Evolutionary conservation across 345 rosid species (phyloP), one percentile per base, ranked within the genome.

Genomic region (Eucalyptus guilfoylei): DNA sequence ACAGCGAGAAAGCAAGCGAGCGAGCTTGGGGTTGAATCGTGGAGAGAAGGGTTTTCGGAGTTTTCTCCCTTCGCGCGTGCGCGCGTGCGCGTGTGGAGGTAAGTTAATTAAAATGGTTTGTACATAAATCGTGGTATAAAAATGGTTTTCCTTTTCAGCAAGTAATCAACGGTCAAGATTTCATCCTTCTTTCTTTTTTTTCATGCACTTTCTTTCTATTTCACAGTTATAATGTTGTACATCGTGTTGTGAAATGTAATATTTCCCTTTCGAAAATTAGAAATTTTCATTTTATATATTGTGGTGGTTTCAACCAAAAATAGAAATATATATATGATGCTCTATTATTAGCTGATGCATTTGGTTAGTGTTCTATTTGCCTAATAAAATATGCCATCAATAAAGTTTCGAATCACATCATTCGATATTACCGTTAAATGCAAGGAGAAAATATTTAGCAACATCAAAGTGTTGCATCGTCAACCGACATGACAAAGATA

Each of bases 41-140:
- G 45, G 87, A 44, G 55, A 48, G 19, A 49, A 49, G 86, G 86
- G 89, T 88, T 88, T 52, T 69, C 89, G 14, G 62, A 9, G 58
- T 12, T 7, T 7, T 44, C 34, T 28, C 34, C 9, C 17, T 52
- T 21, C 83, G 24, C 47, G 7, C 47, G 42, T 21, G 26, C 47
- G 81, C 81, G 80, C 2, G 80, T 26, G 45, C 28, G 45, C 47
- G 45, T 40, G 83, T 11, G 47, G 42, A 26, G 13, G 42, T 8
- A 14, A 72, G 40, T 37, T 32, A 1, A 67, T 67, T 32, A 67
- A 67, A 34, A 19, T 6, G 23, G 21, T 15, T 67, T 8, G 34
- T 67, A 16, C 80, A 32, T 67, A 32, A 67, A 4, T 32, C 80
- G 12, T 5, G 40, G 34, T 32, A 7, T 16, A 32, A 32, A 64